Percentiles rank a stretch among this genome's conserved stretches.
Evolutionary conservation across 257 asterid species (phyloP).

Genomic region (Solanum appendiculatum): DNA sequence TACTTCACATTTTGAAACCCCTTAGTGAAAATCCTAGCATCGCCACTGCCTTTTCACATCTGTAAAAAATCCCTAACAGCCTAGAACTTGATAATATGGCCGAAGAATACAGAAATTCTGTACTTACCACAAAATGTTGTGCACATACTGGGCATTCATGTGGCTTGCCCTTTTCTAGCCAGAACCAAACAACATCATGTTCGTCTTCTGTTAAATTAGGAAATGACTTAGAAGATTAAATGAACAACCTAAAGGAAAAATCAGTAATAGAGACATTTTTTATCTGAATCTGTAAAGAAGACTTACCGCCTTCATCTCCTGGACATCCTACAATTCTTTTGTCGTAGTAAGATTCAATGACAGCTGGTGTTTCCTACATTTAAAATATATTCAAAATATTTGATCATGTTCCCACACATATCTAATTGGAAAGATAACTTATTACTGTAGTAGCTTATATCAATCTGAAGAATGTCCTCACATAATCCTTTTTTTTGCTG

Average conservation of each 20-base stretch:
- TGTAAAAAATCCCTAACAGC: background rate
- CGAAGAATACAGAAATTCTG: background rate
- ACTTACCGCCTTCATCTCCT: constrained; percentile 86
- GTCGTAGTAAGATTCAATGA: constrained; percentile 55
- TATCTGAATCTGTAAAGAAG: background rate
- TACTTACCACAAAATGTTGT: constrained; percentile 84
- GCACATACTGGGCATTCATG: constrained; percentile 96
- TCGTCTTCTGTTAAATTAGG: constrained; percentile 67
- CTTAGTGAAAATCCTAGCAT: no score
- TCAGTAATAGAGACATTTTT: constrained; percentile 4
- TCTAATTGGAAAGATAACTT: background rate
- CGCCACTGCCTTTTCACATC: background rate
- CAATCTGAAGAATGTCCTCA: background rate
- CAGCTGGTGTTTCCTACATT: constrained; percentile 79
- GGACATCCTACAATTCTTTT: constrained; percentile 95
- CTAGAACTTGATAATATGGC: background rate
- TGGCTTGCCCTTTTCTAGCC: constrained; percentile 94
- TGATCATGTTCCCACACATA: background rate
- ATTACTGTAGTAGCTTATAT: background rate
- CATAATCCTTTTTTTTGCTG: background rate
- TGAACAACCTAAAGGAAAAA: background rate
- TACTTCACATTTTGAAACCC: background rate
- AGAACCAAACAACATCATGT: constrained; percentile 98
- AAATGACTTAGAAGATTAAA: background rate
- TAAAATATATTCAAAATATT: background rate